Evolutionary conservation across 139 green algal genomes (phyloP).

Genomic region (Asterochloris erici): DNA sequence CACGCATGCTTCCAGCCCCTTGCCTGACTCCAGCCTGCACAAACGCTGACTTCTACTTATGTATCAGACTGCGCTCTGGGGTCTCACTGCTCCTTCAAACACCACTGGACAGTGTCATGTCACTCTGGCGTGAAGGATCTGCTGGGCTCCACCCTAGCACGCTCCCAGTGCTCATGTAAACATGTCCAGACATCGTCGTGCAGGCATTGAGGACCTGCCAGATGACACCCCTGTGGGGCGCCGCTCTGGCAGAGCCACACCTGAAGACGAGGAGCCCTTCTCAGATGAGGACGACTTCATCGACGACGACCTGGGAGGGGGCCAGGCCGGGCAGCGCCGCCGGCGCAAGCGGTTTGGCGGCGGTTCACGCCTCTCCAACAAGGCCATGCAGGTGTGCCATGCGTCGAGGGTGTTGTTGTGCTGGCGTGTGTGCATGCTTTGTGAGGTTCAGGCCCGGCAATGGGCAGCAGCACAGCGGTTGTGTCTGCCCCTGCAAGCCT

Average conservation of each 20-base stretch:
- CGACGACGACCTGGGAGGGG: conserved; percentile 64
- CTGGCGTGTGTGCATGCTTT: no score
- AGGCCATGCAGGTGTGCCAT: conserved; percentile 46
- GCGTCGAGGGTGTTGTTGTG: neutral
- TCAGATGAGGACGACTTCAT: conserved; percentile 85
- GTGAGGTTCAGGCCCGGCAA: neutral
- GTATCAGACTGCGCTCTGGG: no score
- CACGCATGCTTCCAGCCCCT: no score
- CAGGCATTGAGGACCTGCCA: conserved; percentile 70
- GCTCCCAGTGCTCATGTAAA: neutral
- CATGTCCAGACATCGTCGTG: neutral
- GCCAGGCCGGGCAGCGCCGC: conserved; percentile 13
- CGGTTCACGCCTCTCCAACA: neutral
- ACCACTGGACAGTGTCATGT: neutral
- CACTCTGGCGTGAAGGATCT: neutral
- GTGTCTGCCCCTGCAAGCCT: no score
- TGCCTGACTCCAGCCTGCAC: no score
- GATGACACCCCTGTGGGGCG: conserved; percentile 23
- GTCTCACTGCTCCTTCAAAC: no score
- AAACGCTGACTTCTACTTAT: no score
- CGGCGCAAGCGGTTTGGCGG: neutral
- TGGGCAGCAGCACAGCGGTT: neutral
- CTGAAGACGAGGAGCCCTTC: conserved; percentile 58
- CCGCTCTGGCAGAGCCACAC: no score
- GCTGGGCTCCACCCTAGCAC: neutral